Percentiles rank a stretch among this genome's conserved stretches.
Evolutionary conservation across 176 grass and related monocot species (phyloP).

Genomic region (Bothriochloa decipiens): DNA sequence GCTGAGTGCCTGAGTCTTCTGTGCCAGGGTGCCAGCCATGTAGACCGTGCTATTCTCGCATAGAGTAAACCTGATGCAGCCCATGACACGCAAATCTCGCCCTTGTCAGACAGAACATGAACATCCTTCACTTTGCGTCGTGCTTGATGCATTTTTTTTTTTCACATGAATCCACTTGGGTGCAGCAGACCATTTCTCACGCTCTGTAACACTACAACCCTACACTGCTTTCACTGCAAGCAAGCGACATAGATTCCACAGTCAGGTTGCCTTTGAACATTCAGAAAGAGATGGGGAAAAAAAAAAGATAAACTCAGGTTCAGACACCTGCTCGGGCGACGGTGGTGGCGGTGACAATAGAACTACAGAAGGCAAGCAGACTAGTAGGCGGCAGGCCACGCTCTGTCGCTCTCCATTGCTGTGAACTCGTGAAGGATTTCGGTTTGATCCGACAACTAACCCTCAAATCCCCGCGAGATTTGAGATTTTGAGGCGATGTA

Average conservation of each 20-base stretch:
- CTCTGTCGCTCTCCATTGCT: too few species aligned
- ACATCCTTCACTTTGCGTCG: constrained; percentile 31
- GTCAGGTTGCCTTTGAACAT: background rate
- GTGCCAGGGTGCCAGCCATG: constrained; percentile 16
- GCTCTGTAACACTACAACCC: background rate
- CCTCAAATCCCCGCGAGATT: too few species aligned
- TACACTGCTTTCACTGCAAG: constrained; percentile 32
- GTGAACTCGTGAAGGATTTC: too few species aligned
- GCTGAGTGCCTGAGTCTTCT: background rate
- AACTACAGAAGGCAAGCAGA: too few species aligned
- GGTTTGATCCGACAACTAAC: too few species aligned
- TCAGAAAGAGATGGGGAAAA: background rate
- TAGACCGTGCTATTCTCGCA: constrained; percentile 36
- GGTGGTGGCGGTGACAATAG: too few species aligned
- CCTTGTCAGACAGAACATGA: constrained; percentile 55
- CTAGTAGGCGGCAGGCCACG: too few species aligned
- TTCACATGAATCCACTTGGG: background rate
- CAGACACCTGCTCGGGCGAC: too few species aligned
- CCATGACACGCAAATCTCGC: constrained; percentile 38
- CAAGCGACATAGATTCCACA: background rate
- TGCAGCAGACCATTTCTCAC: constrained; percentile 10
- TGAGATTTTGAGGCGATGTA: too few species aligned
- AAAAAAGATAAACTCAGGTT: background rate
- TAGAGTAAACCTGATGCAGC: constrained; percentile 35
- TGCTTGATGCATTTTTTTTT: constrained; percentile 10